Evolutionary conservation across 2,329 filamentous ascomycete species (phyloP), one percentile per base, ranked within the genome.

Genomic region (Colletotrichum aenigma): DNA sequence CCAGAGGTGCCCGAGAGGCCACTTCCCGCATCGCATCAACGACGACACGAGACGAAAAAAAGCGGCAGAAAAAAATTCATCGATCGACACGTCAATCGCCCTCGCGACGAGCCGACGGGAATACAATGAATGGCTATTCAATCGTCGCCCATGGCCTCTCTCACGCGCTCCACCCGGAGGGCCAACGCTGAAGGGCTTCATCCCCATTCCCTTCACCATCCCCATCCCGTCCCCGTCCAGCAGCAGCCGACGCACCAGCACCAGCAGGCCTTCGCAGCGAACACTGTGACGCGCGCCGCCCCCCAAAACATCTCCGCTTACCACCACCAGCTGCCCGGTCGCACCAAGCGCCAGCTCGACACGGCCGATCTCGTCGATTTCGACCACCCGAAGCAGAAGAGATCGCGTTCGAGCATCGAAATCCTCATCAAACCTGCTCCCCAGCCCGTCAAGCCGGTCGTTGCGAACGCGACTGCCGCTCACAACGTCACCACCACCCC

Each of bases 351-450:
- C 77, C 84, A 83, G 65, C 85, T 89, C 79, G 88, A 90, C 66
- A 76, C 83, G 67, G 80, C 84, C 71, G 86, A 88, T 28, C 16
- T 66, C 38, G 83, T 83, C 80, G 87, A 90, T 71, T 83, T 86
- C 79, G 87, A 89, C 77, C 81, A 83, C 65, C 79, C 86, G 61
- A 85, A 86, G 71, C 80, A 84, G 70, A 92, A 92, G 83, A 88
- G 85, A 81, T 82, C 87, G 69, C 85, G 87, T 76, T 88, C 91
- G 78, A 84, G 88, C 28, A 88, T 91, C 78, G 89, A 91, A 79
- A 89, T 91, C 64, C 82, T 88, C 67, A 66, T 78, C 74, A 78
- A 77, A 69, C 74, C 80, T 77, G 76, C 80, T 67, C 64, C 68
- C 69, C 66, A 71, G 55, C 18, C 74, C 74, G 64, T 82, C 73